Evolutionary conservation across 371 early-diverging fungal species (phyloP).

Genomic region (Actinomucor elegans): DNA sequence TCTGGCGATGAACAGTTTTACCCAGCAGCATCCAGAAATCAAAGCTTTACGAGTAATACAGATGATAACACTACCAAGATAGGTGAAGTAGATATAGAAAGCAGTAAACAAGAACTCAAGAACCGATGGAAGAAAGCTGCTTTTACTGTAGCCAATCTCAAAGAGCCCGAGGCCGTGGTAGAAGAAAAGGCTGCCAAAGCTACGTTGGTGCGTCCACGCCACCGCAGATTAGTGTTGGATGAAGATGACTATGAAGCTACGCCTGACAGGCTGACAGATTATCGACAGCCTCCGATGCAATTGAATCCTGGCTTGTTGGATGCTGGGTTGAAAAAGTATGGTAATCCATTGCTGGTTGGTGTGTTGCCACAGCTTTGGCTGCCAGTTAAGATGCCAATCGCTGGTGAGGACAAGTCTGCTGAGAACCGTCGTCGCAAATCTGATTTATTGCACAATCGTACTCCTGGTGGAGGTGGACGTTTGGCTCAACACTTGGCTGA

Average conservation of each 20-base stretch:
- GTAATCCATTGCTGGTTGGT: slow-evolving; percentile 67
- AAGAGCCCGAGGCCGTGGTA: neutral
- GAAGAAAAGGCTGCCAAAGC: neutral
- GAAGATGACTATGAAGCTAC: slow-evolving; percentile 70
- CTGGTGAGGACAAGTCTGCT: slow-evolving; percentile 16
- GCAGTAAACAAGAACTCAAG: neutral
- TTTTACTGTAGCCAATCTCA: slow-evolving; percentile 13
- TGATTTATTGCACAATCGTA: slow-evolving; percentile 3
- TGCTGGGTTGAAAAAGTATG: slow-evolving; percentile 65
- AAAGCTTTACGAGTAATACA: no score
- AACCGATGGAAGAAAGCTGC: slow-evolving; percentile 33
- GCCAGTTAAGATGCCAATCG: slow-evolving; percentile 41
- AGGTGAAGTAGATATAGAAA: neutral
- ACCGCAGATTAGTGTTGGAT: slow-evolving; percentile 34
- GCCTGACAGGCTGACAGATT: slow-evolving; percentile 58
- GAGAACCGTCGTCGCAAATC: neutral
- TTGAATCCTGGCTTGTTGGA: slow-evolving; percentile 72
- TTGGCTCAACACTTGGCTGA: slow-evolving; percentile 28
- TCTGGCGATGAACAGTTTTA: neutral
- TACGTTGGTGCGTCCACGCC: slow-evolving; percentile 11
- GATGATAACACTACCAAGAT: neutral
- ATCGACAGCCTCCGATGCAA: slow-evolving; percentile 72
- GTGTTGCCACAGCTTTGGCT: slow-evolving; percentile 77
- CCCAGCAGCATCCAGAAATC: neutral
- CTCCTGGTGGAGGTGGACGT: slow-evolving; percentile 6